phyloP scores from a whole-genome alignment of 2,329 filamentous ascomycete species.

The Coccinonectria pachysandricola region DNA sequence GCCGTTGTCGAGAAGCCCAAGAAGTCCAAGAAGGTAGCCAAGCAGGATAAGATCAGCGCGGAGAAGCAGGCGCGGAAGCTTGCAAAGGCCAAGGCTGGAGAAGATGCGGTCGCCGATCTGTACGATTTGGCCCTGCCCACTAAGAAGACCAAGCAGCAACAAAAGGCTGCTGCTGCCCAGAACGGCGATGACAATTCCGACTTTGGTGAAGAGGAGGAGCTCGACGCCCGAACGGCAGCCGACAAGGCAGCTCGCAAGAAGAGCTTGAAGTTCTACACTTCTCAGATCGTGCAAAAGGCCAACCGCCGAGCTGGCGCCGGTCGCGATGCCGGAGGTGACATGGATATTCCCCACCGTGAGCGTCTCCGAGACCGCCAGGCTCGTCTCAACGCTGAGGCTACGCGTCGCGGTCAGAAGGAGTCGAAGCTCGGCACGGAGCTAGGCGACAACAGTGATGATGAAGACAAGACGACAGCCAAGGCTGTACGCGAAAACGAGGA shows the following conservation, averaged over 20 bases:
- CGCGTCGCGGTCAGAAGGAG: slow-evolving; percentile 63
- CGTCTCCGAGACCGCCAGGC: slow-evolving; percentile 76
- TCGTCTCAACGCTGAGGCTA: slow-evolving; percentile 79
- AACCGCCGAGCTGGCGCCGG: slow-evolving; percentile 71
- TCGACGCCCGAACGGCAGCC: slow-evolving; percentile 68
- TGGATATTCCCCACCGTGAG: slow-evolving; percentile 80
- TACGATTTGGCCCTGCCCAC: slow-evolving; percentile 46
- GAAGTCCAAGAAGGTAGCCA: slow-evolving; percentile 20
- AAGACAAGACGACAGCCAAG: slow-evolving; percentile 45
- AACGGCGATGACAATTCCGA: slow-evolving; percentile 62
- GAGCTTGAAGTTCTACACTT: slow-evolving; percentile 93
- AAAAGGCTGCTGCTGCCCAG: slow-evolving; percentile 26
- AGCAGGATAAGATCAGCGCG: slow-evolving; percentile 26
- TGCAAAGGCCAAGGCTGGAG: slow-evolving; percentile 49
- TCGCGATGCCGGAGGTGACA: slow-evolving; percentile 66
- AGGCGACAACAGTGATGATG: slow-evolving; percentile 57
- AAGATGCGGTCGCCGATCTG: slow-evolving; percentile 61
- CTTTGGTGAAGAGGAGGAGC: slow-evolving; percentile 78
- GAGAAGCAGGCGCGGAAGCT: slow-evolving; percentile 32
- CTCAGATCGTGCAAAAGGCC: slow-evolving; percentile 89
- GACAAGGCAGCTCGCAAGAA: slow-evolving; percentile 88
- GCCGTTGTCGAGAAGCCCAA: slow-evolving; percentile 18
- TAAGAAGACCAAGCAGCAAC: slow-evolving; percentile 34
- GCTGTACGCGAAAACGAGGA: slow-evolving; percentile 50
- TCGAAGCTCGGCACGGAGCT: slow-evolving; percentile 56